Base-by-base conservation (phyloP, 1,284 basidiomycete genomes). In the Sphaerobolus stellatus region DNA sequence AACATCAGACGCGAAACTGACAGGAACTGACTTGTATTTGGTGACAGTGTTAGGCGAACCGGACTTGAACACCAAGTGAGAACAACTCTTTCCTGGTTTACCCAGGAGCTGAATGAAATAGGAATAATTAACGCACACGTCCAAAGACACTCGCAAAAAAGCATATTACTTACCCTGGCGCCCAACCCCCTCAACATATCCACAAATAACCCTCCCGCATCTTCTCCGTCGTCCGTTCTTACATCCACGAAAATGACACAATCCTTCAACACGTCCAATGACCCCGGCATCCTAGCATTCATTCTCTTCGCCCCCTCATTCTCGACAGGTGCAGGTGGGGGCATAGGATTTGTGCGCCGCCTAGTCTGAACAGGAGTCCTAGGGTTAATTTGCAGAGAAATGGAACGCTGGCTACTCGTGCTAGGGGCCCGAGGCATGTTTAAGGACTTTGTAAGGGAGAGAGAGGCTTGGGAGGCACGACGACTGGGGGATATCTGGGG, bases 191-290 rank as follows among this genome's bases (percentile, higher is more conserved):
- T 81, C 57, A 97, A 68, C 85, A 96, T 94, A 52, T 94, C 90
- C 4, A 85, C 80, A 66, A 95, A 96, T 57, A 94, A 70, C n/a
- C 79, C 78, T 0, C 89, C 85, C 0, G 90, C 89, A 64, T 95
- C 90, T 50, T 92, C 89, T 1, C 94, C 92, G 58, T 92, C 88
- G 31, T 88, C 87, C 2, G 90, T 94, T 60, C 84, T 76, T 20
- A 97, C 92, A 66, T 97, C 94, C 43, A 97, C 92, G 63, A 91
- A 96, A 5, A 94, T 87, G 1, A 83, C 81, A 50, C 94, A 95
- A 11, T 85, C 83, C 55, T 86, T 84, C 60, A 96, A 71, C 27
- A 87, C 75, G 50, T 67, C 66, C 52, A 73, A 57, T 25, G 67
- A 64, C 3, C 60, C 60, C 6, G 57, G 50, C 56, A 53, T 60